phyloP scores from a whole-genome alignment of 2,329 filamentous ascomycete species.

The Colletotrichum trifolii region DNA sequence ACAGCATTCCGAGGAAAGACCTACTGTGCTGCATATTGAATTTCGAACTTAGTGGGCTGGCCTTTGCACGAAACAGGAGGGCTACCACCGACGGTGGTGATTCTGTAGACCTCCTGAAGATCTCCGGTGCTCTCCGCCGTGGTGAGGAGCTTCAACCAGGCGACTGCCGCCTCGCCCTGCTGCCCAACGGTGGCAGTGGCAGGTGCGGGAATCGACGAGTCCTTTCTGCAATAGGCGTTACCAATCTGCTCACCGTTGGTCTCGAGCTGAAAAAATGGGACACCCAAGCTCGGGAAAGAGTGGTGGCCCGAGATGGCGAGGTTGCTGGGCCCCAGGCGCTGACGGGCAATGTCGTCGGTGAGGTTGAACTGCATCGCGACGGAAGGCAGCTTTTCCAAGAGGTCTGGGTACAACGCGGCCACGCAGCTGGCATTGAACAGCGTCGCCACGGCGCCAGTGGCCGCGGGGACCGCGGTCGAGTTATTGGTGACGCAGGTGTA shows the following conservation, averaged over 20 bases:
- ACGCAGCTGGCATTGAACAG: slow-evolving; percentile 92
- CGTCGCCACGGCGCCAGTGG: slow-evolving; percentile 80
- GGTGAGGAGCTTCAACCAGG: slow-evolving; percentile 81
- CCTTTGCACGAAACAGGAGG: slow-evolving; percentile 79
- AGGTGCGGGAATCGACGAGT: slow-evolving; percentile 71
- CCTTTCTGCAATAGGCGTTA: slow-evolving; percentile 71
- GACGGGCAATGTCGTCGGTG: slow-evolving; percentile 15
- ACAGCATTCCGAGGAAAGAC: slow-evolving; percentile 50
- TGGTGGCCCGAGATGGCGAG: slow-evolving; percentile 79
- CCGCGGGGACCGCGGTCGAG: slow-evolving; percentile 69
- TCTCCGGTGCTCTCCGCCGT: slow-evolving; percentile 66
- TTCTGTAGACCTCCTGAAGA: slow-evolving; percentile 82
- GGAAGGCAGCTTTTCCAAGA: slow-evolving; percentile 72
- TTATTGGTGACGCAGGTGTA: slow-evolving; percentile 82
- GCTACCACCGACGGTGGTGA: slow-evolving; percentile 85
- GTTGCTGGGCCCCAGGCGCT: slow-evolving; percentile 65
- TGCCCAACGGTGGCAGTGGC: slow-evolving; percentile 67
- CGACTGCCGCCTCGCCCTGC: slow-evolving; percentile 74
- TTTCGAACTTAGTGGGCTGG: slow-evolving; percentile 70
- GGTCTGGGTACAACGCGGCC: slow-evolving; percentile 73
- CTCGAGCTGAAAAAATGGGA: slow-evolving; percentile 84
- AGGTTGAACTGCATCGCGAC: slow-evolving; percentile 76
- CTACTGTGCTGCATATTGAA: slow-evolving; percentile 88
- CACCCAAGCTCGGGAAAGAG: slow-evolving; percentile 78
- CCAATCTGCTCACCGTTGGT: slow-evolving; percentile 66